Base-by-base conservation (phyloP, 1,284 basidiomycete genomes). In the Cryptococcus sp. region DNA sequence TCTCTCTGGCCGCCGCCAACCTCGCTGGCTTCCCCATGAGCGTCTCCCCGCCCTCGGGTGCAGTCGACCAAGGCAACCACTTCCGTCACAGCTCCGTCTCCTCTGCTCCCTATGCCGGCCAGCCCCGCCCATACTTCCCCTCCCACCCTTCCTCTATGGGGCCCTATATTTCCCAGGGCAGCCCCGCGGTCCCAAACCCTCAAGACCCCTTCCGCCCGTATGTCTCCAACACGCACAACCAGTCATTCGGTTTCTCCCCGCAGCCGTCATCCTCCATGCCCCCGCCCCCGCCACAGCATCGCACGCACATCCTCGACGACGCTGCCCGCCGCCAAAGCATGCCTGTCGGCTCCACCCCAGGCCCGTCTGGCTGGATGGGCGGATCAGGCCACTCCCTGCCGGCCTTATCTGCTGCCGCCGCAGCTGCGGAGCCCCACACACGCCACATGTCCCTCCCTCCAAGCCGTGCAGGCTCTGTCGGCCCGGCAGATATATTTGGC, bases 361-460 rank as follows among this genome's bases (percentile, higher is more conserved):
- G 42, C 12, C n/a, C 42, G 42, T 18, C 42, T 12, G 20, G 40
- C 40, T n/a, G 40, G 20, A 21, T 42, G 13, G 13, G 6, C 46
- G 20, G 4, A n/a, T 11, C 50, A 49, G 42, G 42, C 44, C 4
- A 9, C 33, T 2, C 16, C 20, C 49, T 37, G 28, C 23, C 33
- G 24, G 6, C 37, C 40, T 9, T 9, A 33, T 9, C 28, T 33
- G 9, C 5, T 9, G 9, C 28, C 28, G 9, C 36, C 37, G 50
- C 18, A 2, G 16, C n/a, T n/a, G 43, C 18, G 16, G 16, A 54
- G 23, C 45, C 7, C 16, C 46, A 47, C 4, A 57, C 61, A 8
- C 42, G 52, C 4, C 63, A 69, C 51, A 63, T 65, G 55, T 74
- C 73, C 8, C 61, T 76, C 1, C 74, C 74, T 2, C 70, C 69